Base-by-base conservation (phyloP, 2,329 filamentous ascomycete genomes). In the Penicillium hordei region DNA sequence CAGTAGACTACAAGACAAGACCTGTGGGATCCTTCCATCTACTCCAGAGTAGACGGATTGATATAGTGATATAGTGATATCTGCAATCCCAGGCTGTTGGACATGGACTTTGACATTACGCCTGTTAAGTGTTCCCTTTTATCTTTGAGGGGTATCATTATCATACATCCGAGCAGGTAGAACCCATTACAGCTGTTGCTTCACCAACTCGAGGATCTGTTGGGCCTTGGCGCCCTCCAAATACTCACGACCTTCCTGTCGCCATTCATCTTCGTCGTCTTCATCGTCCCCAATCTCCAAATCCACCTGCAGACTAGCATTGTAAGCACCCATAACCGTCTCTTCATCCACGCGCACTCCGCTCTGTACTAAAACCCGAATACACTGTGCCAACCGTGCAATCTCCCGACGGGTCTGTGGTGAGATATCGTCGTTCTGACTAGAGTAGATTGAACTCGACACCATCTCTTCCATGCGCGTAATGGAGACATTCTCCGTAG, bases 331-430 rank as follows among this genome's bases (percentile, higher is more conserved):
- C 67, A 86, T 88, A 23, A 97, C 89, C 72, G 87, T 93, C 43
- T 94, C 91, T 77, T 97, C 93, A 67, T 97, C 94, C 29, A 99
- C 91, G 58, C 87, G 86, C 43, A 94, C 78, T 0, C 91, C 90
- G 44, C 89, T 86, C 72, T 95, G 89, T 2, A 96, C 90, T 58
- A 99, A 78, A 1, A 91, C 89, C 57, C 87, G 84, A 55, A 99
- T 89, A 56, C 94, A 89, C 23, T 90, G 90, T 36, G 89, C 83
- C 45, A 97, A 82, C 58, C 93, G 82, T 17, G 91, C 87, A 75
- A 99, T 97, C 80, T 97, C 94, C 61, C 88, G 85, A 80, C 94
- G 86, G 17, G 91, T 93, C 49, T 86, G 85, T 2, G 86, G 79
- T 23, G 85, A 80, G 62, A 99, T 92, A 56, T 86, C 83, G 72